phyloP scores from a whole-genome alignment of 257 asterid genomes.

The Jasminum sambac region DNA sequence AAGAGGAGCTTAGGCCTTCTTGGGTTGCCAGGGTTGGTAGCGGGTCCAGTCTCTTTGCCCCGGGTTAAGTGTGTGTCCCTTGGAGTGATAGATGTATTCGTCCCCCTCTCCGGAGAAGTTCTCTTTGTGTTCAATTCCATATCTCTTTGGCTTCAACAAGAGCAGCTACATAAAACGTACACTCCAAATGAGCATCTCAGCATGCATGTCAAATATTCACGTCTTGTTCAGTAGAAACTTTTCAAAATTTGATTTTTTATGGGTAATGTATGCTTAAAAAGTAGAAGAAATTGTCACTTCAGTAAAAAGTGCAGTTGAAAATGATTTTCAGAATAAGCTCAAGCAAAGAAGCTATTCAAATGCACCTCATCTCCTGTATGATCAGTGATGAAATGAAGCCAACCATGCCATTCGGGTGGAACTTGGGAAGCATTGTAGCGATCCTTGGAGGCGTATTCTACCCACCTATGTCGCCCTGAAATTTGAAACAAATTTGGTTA shows the following conservation, averaged over 20 bases:
- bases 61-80: conserved; percentile 89
- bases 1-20: conserved; percentile 41
- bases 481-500: conserved; percentile 8
- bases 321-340: too few species aligned
- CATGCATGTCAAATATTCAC: background rate
- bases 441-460: conserved; percentile 89
- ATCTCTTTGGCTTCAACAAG: conserved; percentile 84
- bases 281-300: too few species aligned
- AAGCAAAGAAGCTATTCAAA: background rate
- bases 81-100: conserved; percentile 89
- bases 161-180: conserved; percentile 58
- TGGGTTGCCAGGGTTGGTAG: conserved; percentile 88
- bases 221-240: too few species aligned
- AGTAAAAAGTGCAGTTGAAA: too few species aligned
- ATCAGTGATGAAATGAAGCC: conserved; percentile 92
- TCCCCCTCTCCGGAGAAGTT: conserved; percentile 99
- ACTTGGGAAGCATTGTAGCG: conserved; percentile 99
- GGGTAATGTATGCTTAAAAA: too few species aligned
- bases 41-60: conserved; percentile 98
- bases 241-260: too few species aligned
- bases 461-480: conserved; percentile 98
- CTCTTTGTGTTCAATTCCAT: conserved; percentile 89
- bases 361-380: conserved; percentile 96
- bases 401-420: conserved; percentile 99
- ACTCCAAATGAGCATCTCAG: conserved; percentile 28